Base-by-base conservation (phyloP, 2,329 filamentous ascomycete genomes). In the Pezicula radicicola region DNA sequence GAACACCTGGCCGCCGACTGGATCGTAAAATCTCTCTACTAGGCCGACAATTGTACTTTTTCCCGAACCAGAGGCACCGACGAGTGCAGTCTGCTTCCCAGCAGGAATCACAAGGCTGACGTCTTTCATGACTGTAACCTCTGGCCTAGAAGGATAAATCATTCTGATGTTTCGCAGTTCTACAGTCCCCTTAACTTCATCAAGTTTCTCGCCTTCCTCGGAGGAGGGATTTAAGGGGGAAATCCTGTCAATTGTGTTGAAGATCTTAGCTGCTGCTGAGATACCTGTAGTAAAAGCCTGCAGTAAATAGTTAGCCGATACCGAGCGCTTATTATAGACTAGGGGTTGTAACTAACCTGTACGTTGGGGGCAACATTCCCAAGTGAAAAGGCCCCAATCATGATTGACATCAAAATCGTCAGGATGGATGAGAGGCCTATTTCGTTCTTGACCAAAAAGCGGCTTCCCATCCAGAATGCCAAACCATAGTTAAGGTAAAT, bases 1-100 rank as follows among this genome's bases (percentile, higher is more conserved):
- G 53, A 85, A 79, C 1, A 97, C 84, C 18, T 80, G 72, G 19
- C 94, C 94, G 28, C 81, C 81, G 33, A 97, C 89, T 0, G 93
- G 93, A 52, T 92, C 84, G 68, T 99, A 99, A 69, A 97, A 97
- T 16, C 94, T 84, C 71, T 97, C 93, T 1, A 97, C 85, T 18
- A 99, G 77, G 12, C 93, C 93, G 27, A 97, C 88, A 55, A 97
- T 92, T 0, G 94, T 97, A 63, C 88, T 93, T 72, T 97, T 99
- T 45, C 94, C 94, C 37, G 89, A 95, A 10, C 93, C 94, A 10
- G 93, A 97, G 0, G 93, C 90, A 52, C 94, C 94, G 6, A 99
- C 94, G 7, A 99, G 75, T 1, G 94, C 94, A 2, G 93, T 96
- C 16, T 89, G 91, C 73, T 96, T 96, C 18, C 93, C 92, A 3